Base-by-base conservation (phyloP, 257 asterid species). In the Przewalskia tangutica region DNA sequence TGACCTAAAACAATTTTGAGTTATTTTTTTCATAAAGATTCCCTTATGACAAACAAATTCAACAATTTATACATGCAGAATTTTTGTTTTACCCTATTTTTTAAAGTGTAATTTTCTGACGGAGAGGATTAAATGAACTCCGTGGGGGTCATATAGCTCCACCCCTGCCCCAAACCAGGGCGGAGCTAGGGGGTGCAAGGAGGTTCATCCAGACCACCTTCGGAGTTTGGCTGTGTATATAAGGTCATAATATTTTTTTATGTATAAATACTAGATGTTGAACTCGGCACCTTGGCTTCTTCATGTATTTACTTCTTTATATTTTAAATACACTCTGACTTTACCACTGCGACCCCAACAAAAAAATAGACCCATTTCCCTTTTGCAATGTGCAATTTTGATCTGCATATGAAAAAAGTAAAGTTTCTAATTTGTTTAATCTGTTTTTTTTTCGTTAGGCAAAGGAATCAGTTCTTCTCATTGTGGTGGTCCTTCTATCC, bases 401-500 rank as follows among this genome's bases (percentile, higher is more conserved):
- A 2, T 18, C 34, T 59, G 8, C 32, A 7, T 59, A 59, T 7
- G 12, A 7, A 1, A 7, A 17, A 4, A 0, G 65, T 59, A 59
- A 8, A 8, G 7, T 71, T 46, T 66, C 13, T 51, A 51, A 12
- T 27, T 27, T 27, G 32, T 27, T 27, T 27, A 27, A 27, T 27
- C 1, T 27, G 32, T 27, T 27, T 86, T 82, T 84, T 66, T 73
- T 18, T 23, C 7, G 20, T 48, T 73, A 23, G 79, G 79, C 60
- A 12, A 73, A 50, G 79, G 42, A 48, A 73, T 23, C 38, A 73
- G 18, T 50, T 81, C 40, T 71, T 77, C 38, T 58, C 79, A 77
- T 59, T 78, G 48, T 66, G 32, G 66, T 64, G 82, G 87, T 68
- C 60, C 81, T 83, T 86, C 84, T 55, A 83, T 54, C 84, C 83